Base-by-base conservation (phyloP, 352 stramenopile genomes). In the Phytophthora meadii region DNA sequence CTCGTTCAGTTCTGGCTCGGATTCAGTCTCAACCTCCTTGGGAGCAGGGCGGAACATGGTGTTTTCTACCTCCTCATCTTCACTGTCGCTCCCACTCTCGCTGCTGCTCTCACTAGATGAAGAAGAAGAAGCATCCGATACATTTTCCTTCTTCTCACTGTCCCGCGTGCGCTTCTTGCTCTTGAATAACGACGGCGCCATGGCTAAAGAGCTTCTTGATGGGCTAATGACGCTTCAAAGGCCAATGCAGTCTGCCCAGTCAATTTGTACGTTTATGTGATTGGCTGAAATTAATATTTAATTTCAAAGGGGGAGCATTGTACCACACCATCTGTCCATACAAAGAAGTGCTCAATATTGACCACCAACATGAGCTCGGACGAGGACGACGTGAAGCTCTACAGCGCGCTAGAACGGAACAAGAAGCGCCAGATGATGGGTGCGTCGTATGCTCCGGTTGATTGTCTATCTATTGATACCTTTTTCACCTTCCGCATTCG, bases 51-150 rank as follows among this genome's bases (percentile, higher is more conserved):
- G 84, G 68, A 94, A 94, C 49, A 93, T 76, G n/a, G 82, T 72
- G 48, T 82, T 89, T 65, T 93, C 82, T 7, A 83, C 86, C 60
- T 93, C 82, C 24, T 89, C 77, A 48, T 88, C 81, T 3, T 87
- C 80, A 47, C 62, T 79, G 19, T 72, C 69, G 49, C 25, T 68
- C 14, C 30, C 44, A 9, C 67, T 72, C 15, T 70, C 53, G 19
- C 47, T 54, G 50, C 40, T 68, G 12, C 64, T 72, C 11, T 71
- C 55, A 44, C 17, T 37, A 15, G 55, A 62, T 1, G 57, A 63
- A 50, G 53, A 54, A 0, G 58, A 56, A 22, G 53, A 70, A 1
- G 44, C 36, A 22, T 61, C 19, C 0, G 30, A 45, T 0, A 15
- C 39, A 14, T 39, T 46, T 9, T 27, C 19, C 25, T 58, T 24